Percentiles rank a stretch among this genome's conserved stretches.
Conservation (phyloP, 192 early-diverging fungal species). For the Mycoemilia scoparia region DNA sequence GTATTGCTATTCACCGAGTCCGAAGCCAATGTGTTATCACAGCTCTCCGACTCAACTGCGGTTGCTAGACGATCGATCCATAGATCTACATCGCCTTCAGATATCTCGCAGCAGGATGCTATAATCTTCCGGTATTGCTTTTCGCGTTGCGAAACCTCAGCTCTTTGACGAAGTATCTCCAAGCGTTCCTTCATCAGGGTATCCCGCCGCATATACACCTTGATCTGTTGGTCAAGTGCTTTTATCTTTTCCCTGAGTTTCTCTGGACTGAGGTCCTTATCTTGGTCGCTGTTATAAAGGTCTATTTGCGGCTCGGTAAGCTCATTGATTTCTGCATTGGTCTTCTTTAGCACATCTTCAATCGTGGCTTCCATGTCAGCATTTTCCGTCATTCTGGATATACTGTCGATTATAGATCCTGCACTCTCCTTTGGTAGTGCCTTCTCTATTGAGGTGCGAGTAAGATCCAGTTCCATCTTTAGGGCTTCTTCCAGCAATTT, state of each 20-base stretch:
- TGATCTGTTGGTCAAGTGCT: conserved; percentile 9
- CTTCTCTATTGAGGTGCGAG: too few species aligned
- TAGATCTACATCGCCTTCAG: conserved; percentile 56
- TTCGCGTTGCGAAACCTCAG: conserved; percentile 43
- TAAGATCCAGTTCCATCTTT: too few species aligned
- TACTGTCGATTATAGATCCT: too few species aligned
- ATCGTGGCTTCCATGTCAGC: too few species aligned
- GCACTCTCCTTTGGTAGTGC: too few species aligned
- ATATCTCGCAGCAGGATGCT: conserved; percentile 65
- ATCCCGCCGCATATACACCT: conserved; percentile 23
- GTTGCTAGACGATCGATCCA: conserved; percentile 51
- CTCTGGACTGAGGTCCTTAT: conserved; percentile 2
- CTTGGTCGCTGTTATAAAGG: too few species aligned
- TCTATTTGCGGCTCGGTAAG: too few species aligned
- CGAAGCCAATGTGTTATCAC: too few species aligned
- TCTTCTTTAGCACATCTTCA: too few species aligned
- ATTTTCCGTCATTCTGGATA: too few species aligned
- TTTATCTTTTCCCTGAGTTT: background rate
- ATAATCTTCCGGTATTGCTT: conserved; percentile 69
- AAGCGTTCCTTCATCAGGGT: conserved; percentile 37
- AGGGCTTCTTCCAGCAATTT: conserved; percentile 39
- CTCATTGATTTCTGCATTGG: too few species aligned
- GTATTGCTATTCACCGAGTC: too few species aligned
- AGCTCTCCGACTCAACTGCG: conserved; percentile 52
- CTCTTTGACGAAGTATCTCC: conserved; percentile 22